phyloP scores from a whole-genome alignment of 495 filamentous ascomycete species.

The Penicillium flavigenum region DNA sequence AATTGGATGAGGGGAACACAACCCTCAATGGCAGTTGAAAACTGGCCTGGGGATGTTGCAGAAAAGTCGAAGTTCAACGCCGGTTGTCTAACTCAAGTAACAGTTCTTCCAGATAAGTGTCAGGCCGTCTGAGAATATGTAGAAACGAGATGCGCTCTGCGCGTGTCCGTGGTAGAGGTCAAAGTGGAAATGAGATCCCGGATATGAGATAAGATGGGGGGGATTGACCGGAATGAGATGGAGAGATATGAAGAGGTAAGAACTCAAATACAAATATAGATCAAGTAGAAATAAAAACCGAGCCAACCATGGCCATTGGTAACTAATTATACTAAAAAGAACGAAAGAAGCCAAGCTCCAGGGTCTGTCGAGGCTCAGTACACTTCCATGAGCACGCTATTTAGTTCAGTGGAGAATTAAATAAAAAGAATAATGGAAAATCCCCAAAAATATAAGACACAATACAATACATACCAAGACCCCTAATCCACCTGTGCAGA shows the following conservation, averaged over 20 bases:
- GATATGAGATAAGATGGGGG: constrained; percentile 10
- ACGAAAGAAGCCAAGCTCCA: constrained; percentile 31
- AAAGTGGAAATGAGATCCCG: constrained; percentile 1
- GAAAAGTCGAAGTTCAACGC: constrained; percentile 19
- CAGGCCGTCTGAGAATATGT: neutral
- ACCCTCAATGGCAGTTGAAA: constrained; percentile 35
- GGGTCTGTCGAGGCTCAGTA: constrained; percentile 29
- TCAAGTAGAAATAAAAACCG: constrained; percentile 17
- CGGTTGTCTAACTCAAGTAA: constrained; percentile 19
- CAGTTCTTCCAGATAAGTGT: constrained; percentile 28
- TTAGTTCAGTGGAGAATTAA: constrained; percentile 8
- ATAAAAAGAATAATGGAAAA: neutral
- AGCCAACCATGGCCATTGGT: constrained; percentile 15
- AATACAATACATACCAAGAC: constrained; percentile 19
- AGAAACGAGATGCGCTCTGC: constrained; percentile 1
- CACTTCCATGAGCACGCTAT: constrained; percentile 17
- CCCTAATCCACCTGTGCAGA: constrained; percentile 33
- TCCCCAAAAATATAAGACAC: neutral
- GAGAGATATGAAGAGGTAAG: constrained; percentile 15
- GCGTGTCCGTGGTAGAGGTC: neutral
- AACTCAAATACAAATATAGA: constrained; percentile 8
- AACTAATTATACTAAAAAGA: constrained; percentile 24
- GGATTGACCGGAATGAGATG: constrained; percentile 13
- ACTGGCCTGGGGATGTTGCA: constrained; percentile 28
- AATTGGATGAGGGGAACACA: constrained; percentile 28